Conservation (phyloP, 176 grass and related monocot species). For the Rhynchospora pubera region DNA sequence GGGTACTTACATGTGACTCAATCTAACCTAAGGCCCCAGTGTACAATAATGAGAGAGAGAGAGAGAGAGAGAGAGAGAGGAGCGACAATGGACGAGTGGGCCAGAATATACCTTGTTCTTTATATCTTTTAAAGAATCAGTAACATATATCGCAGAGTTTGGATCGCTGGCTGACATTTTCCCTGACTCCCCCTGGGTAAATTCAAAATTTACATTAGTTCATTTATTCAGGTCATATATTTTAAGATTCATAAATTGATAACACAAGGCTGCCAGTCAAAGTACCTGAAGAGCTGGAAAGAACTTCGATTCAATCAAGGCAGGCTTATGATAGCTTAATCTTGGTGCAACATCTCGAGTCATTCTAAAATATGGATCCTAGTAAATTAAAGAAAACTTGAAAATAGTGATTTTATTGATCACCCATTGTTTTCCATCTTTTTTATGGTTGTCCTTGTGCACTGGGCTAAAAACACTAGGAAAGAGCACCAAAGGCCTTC, state of each 20-base stretch:
- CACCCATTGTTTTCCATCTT: too few species aligned
- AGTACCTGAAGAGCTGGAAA: slow-evolving; percentile 97
- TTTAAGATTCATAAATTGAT: slow-evolving; percentile 19
- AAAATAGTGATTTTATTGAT: not conserved
- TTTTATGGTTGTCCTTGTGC: too few species aligned
- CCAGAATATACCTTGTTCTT: slow-evolving; percentile 50
- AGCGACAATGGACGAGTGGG: too few species aligned
- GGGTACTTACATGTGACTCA: not conserved
- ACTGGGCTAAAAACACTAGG: not conserved
- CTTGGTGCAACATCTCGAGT: slow-evolving; percentile 98
- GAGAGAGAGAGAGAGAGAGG: too few species aligned
- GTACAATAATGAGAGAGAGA: too few species aligned
- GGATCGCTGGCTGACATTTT: slow-evolving; percentile 99
- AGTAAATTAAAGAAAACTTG: slow-evolving; percentile 11
- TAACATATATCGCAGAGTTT: slow-evolving; percentile 97
- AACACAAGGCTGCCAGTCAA: not conserved
- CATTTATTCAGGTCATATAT: slow-evolving; percentile 1
- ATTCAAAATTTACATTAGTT: slow-evolving; percentile 17
- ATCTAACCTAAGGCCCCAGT: not conserved
- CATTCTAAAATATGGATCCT: slow-evolving; percentile 99
- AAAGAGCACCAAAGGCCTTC: not conserved
- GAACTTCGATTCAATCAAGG: slow-evolving; percentile 90
- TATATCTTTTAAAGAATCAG: slow-evolving; percentile 80
- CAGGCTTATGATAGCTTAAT: slow-evolving; percentile 88
- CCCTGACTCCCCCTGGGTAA: slow-evolving; percentile 67